phyloP scores from a whole-genome alignment of 140 eudicot species.

The Flaveria floridana region DNA sequence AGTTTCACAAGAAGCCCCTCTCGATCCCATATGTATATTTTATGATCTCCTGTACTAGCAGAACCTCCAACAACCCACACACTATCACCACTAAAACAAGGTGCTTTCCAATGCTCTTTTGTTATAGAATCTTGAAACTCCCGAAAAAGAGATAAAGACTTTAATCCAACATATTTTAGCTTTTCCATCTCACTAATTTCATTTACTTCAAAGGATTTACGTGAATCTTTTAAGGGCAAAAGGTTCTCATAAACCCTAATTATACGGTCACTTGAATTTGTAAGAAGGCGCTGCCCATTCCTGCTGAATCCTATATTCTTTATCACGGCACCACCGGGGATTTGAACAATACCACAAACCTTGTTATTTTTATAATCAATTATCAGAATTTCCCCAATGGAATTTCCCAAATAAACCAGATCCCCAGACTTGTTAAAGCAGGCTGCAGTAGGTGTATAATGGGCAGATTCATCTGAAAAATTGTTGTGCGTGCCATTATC shows the following conservation, averaged over 20 bases:
- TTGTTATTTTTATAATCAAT: conserved; percentile 49
- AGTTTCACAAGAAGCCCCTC: conserved; percentile 80
- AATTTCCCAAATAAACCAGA: conserved; percentile 80
- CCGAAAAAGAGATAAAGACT: conserved; percentile 50
- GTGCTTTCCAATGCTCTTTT: conserved; percentile 85
- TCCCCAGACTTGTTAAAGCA: conserved; percentile 86
- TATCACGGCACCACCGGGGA: conserved; percentile 61
- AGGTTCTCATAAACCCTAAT: conserved; percentile 82
- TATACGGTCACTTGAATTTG: conserved; percentile 82
- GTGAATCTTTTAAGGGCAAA: conserved; percentile 57
- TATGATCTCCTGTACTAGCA: conserved; percentile 90
- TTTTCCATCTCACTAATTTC: conserved; percentile 46
- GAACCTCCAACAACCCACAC: conserved; percentile 93
- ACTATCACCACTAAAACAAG: conserved; percentile 89
- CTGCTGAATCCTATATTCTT: conserved; percentile 80
- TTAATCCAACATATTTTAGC: conserved; percentile 58
- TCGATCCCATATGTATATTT: conserved; percentile 83
- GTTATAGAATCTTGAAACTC: conserved; percentile 84
- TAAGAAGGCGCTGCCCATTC: conserved; percentile 72
- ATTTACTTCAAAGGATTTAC: conserved; percentile 39
- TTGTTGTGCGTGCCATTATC: conserved; percentile 53
- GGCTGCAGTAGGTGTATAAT: conserved; percentile 69
- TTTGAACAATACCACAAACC: conserved; percentile 51
- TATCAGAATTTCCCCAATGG: conserved; percentile 78
- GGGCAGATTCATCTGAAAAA: conserved; percentile 66